Conservation (phyloP, 2,329 filamentous ascomycete genomes). For the Colletotrichum limetticola region DNA sequence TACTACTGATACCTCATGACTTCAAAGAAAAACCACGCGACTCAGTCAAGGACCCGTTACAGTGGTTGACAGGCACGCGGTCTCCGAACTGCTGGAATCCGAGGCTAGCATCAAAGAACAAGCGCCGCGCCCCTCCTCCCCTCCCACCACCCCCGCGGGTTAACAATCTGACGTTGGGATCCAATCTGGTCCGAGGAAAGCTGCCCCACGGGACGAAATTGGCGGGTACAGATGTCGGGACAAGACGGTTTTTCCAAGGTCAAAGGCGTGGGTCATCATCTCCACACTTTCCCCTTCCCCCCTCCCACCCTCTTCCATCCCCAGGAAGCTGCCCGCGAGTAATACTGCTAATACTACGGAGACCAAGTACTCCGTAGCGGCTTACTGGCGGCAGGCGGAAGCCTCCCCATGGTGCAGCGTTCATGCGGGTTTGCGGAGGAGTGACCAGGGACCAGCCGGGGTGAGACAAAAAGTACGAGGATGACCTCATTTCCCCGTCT, state of each 20-base stretch:
- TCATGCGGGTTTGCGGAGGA: slow-evolving; percentile 33
- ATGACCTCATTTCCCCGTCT: slow-evolving; percentile 25
- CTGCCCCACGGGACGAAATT: slow-evolving; percentile 5
- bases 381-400: slow-evolving; percentile 16
- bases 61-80: neutral
- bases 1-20: neutral
- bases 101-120: neutral
- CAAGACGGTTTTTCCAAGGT: neutral
- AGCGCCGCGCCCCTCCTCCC: no score
- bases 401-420: slow-evolving; percentile 17
- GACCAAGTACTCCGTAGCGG: neutral
- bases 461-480: slow-evolving; percentile 15
- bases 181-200: neutral
- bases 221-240: slow-evolving; percentile 9
- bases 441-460: slow-evolving; percentile 20
- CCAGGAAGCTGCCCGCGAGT: slow-evolving; percentile 18
- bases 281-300: neutral
- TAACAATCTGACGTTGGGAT: slow-evolving; percentile 7
- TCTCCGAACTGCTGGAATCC: slow-evolving; percentile 16
- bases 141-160: neutral
- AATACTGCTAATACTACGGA: neutral
- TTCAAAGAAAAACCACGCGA: neutral
- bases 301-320: neutral
- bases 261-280: neutral
- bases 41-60: slow-evolving; percentile 2